Base-by-base conservation (phyloP, 2,329 filamentous ascomycete genomes). In the Myotisia sp. region DNA sequence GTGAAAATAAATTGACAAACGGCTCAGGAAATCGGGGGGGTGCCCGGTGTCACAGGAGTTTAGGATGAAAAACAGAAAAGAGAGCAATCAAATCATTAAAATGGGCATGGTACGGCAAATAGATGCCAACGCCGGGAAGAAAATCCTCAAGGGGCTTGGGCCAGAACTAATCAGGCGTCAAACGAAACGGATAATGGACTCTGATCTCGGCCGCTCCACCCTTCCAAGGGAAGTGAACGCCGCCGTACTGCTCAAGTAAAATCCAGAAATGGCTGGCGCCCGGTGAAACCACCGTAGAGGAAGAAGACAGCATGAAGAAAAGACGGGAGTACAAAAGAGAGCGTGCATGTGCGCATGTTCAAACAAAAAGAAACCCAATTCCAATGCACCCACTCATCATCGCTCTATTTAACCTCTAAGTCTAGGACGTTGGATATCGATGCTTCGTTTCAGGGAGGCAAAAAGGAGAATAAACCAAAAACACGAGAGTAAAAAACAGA, bases 401-500 rank as follows among this genome's bases (percentile, higher is more conserved):
- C 34, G 24, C 27, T 40, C 34, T 37, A 40, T 34, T 31, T 31
- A n/a, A 13, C 21, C 31, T 34, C 31, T 34, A 40, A 37, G 29
- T 39, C 37, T 39, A 39, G 34, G 34, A 33, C 37, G 33, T 39
- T 34, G 37, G 34, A 37, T 39, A 35, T 35, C 34, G 34, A 39
- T 36, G 29, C 29, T 30, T 39, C 34, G 26, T 38, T 38, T 26
- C 33, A 29, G 24, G 21, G 28, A 27, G 9, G 29, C 33, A 36
- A 16, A 29, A 26, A 29, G 17, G 10, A 22, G 29, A n/a, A 7
- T 23, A 32, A 37, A 24, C n/a, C 21, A 27, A 26, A 33, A 26
- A 16, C 29, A 21, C 31, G n/a, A 34, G 26, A 27, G 12, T 26
- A 26, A 34, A 18, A n/a, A 26, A 23, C 10, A 17, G 22, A 34